phyloP scores from a whole-genome alignment of 2,329 filamentous ascomycete genomes.

The Daldinia sp. region DNA sequence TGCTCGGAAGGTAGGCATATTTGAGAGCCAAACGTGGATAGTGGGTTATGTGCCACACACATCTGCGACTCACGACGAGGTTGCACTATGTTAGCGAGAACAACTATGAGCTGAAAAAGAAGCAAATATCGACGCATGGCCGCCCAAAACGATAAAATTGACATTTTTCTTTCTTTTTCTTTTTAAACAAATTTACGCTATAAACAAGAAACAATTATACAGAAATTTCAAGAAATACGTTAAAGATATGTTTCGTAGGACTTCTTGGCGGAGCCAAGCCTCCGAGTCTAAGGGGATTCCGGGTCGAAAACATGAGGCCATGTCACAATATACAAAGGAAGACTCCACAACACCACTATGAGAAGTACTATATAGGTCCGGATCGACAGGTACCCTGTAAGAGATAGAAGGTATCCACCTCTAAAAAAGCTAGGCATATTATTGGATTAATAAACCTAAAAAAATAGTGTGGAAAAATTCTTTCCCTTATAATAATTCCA shows the following conservation, averaged over 20 bases:
- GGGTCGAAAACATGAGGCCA: slow-evolving; percentile 6
- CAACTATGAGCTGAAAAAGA: background rate
- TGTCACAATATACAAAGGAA: background rate
- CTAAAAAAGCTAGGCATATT: too few relatives aligned
- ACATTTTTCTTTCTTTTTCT: too few relatives aligned
- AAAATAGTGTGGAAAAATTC: too few relatives aligned
- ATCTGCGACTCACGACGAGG: slow-evolving; percentile 6
- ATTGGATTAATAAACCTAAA: too few relatives aligned
- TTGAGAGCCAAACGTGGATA: background rate
- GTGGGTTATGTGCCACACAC: slow-evolving; percentile 6
- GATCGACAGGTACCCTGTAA: background rate
- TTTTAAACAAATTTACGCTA: too few relatives aligned
- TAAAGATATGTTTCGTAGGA: slow-evolving; percentile 6
- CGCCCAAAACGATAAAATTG: background rate
- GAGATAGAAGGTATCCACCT: background rate
- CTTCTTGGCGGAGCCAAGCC: slow-evolving; percentile 28
- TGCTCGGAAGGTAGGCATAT: slow-evolving; percentile 3
- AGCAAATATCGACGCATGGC: slow-evolving; percentile 10
- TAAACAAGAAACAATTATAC: background rate
- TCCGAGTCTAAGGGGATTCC: slow-evolving; percentile 24
- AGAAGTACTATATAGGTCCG: background rate
- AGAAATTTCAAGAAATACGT: background rate
- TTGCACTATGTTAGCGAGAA: slow-evolving; percentile 1
- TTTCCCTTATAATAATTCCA: too few relatives aligned
- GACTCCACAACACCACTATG: background rate